Base-by-base conservation (phyloP, 2,329 filamentous ascomycete species). In the Colletotrichum tanaceti region DNA sequence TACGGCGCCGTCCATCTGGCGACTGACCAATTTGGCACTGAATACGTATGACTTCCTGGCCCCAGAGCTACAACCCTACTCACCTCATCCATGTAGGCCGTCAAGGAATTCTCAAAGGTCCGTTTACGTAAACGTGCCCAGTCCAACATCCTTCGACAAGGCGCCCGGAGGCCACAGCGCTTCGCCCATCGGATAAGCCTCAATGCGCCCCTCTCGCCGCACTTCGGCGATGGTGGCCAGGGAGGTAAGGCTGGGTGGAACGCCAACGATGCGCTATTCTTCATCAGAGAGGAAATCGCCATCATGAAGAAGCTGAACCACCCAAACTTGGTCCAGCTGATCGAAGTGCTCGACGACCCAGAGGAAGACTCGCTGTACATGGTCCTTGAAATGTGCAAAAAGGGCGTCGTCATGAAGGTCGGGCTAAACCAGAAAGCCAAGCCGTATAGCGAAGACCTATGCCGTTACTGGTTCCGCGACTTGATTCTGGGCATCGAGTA, bases 261-360 rank as follows among this genome's bases (percentile, higher is more conserved):
- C 49, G 63, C 44, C 44, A 49, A 46, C 28, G 67, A 70, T 44
- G 89, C 95, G 0, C 84, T 98, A 14, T 92, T 92, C 75, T 83
- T 98, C 68, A 98, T 99, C 78, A 92, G 94, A 70, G 93, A 97
- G 78, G 96, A 99, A 79, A 96, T 98, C 74, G 96, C 96, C 67
- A 97, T 98, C 77, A 98, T 99, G 94, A 99, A 98, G 84, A 98
- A 98, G 81, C 86, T 98, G 54, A 90, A 98, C 76, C 96, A 99
- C 76, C 91, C 90, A 35, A 99, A 98, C 76, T 84, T 99, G n/a
- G 95, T 98, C 16, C 90, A 92, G 53, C 83, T 99, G 58, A 93
- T 97, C 72, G 96, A 99, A 80, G 96, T 99, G 3, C 84, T 99
- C 59, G 96, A 98, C 77, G 96, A 98, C 76, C 95, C 96, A 0